Evolutionary conservation across 2,329 filamentous ascomycete genomes (phyloP).

Genomic region (Sarocladium oryzae): DNA sequence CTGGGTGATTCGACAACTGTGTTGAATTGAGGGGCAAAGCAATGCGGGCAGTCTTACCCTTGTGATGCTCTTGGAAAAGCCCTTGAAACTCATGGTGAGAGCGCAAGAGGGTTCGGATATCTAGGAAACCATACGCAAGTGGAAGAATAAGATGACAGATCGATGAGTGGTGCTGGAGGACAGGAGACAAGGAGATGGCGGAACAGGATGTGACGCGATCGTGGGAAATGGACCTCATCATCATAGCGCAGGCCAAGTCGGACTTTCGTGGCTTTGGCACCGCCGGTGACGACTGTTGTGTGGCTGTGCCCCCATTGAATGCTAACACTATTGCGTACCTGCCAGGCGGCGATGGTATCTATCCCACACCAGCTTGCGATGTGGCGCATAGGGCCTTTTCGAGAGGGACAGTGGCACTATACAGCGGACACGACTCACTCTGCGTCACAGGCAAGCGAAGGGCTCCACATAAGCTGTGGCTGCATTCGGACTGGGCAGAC

Average conservation of each 20-base stretch:
- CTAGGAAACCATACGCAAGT: constrained; percentile 6
- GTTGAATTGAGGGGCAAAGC: constrained; percentile 25
- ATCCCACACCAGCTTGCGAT: too few species aligned
- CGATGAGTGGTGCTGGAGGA: not conserved
- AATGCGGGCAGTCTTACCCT: constrained; percentile 53
- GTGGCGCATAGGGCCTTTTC: not conserved
- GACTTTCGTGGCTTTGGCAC: not conserved
- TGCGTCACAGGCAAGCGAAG: not conserved
- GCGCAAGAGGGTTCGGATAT: not conserved
- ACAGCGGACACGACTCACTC: too few species aligned
- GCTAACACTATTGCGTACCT: not conserved
- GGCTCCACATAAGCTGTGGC: not conserved
- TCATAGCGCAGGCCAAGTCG: constrained; percentile 6
- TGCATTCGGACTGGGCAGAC: too few species aligned
- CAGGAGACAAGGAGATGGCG: not conserved
- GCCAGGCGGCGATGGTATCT: not conserved
- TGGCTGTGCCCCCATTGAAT: constrained; percentile 7
- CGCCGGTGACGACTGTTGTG: constrained; percentile 8
- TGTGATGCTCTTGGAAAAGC: constrained; percentile 82
- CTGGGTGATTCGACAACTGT: not conserved
- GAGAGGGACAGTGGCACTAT: not conserved
- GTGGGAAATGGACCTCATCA: constrained; percentile 9
- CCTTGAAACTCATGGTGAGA: constrained; percentile 84
- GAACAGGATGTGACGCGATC: constrained; percentile 8
- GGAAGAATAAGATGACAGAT: not conserved